Base-by-base conservation (phyloP, 129 eudicot genomes). In the Ambrosia trifida region DNA sequence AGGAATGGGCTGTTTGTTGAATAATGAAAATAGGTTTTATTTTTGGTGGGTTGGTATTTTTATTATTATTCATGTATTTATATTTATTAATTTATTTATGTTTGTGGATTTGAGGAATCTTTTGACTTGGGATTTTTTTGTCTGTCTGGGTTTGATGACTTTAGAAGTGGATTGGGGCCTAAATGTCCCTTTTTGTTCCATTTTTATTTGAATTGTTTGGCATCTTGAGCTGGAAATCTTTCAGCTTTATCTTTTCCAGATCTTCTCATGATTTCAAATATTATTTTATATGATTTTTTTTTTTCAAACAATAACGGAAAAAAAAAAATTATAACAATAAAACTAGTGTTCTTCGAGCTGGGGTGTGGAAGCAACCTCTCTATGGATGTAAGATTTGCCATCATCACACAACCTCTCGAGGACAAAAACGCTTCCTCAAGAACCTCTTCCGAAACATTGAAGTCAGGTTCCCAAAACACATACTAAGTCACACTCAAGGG, bases 61-160 rank as follows among this genome's bases (percentile, higher is more conserved):
- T 66, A n/a, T 57, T 60, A 33, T 77, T 77, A 61, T 77, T 77
- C 70, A 77, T 77, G 76, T 60, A 61, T 69, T 69, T 68, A 77
- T 68, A 31, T 58, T 28, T 58, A 76, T 76, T 69, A 60, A 32
- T 31, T 28, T 59, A 76, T 76, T 69, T 69, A 76, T 49, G 44
- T 77, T 32, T 75, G 73, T 47, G 73, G 79, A 64, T 65, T 75
- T 75, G 66, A 28, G 76, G 81, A 77, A 77, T 77, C 72, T 77
- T 62, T 69, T 70, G 40, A 69, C 72, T 69, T 40, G 71, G 46
- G 76, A 60, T 69, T n/a, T n/a, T n/a, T n/a, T 61, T 77, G 81
- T 62, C 76, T 77, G 72, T 77, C 69, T 77, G 76, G 81, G 66
- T 62, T 69, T 69, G 72, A 44, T 69, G 33, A 38, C 76, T 77